phyloP scores from a whole-genome alignment of 2,329 filamentous ascomycete species.

The Hymenotorrendiella dingleyae region DNA sequence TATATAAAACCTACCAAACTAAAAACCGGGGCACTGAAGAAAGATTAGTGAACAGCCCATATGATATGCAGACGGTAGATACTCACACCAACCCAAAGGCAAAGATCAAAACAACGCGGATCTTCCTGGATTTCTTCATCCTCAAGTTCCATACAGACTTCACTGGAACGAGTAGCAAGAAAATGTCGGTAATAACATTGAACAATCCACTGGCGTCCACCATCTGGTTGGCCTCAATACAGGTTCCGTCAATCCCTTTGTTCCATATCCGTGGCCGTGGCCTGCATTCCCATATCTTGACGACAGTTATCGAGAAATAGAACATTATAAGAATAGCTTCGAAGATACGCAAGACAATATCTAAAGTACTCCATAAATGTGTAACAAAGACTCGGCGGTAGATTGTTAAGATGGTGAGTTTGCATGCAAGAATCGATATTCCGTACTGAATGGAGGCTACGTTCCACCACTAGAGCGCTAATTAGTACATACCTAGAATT shows the following conservation, averaged over 20 bases:
- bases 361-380: background rate
- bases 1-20: background rate
- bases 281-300: slow-evolving; percentile 1
- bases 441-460: background rate
- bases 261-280: background rate
- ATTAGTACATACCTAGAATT: background rate
- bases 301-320: background rate
- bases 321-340: background rate
- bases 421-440: background rate
- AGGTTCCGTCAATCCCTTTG: background rate
- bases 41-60: background rate
- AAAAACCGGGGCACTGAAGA: background rate
- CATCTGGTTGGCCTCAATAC: background rate
- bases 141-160: slow-evolving; percentile 1
- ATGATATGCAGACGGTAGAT: background rate
- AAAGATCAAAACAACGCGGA: slow-evolving; percentile 2
- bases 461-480: background rate
- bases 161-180: slow-evolving; percentile 1
- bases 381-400: slow-evolving; percentile 1
- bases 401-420: background rate
- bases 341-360: background rate
- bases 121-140: slow-evolving; percentile 3
- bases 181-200: background rate
- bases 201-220: background rate
- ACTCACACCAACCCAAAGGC: slow-evolving; percentile 5